Evolutionary conservation across 2,329 filamentous ascomycete genomes (phyloP), one percentile per base, ranked within the genome.

Genomic region (Lasiodiplodia sp.): DNA sequence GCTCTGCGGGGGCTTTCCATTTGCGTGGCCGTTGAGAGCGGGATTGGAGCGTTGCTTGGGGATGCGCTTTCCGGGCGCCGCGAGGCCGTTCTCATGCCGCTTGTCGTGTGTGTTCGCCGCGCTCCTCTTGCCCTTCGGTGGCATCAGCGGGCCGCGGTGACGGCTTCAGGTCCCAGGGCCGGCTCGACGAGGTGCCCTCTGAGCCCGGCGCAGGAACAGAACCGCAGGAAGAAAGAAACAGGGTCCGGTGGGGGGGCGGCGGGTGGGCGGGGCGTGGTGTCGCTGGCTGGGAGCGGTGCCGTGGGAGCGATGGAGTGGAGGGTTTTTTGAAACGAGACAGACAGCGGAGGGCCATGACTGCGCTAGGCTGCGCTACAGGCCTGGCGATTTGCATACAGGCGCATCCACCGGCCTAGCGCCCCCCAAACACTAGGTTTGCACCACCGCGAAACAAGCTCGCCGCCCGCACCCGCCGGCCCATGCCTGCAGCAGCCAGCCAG

Each of bases 81-180:
- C 91, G 80, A 93, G 86, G 78, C 93, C 93, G 90, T 92, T 94
- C 83, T 97, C 94, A 83, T 96, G 91, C 81, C 91, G 89, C 74
- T 81, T 83, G 79, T 83, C 81, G 76, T 82, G 82, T 78, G 80
- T 78, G 77, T 82, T 81, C 77, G 82, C 78, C 73, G 75, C 74
- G 78, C 79, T 79, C 75, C 76, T 78, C 76, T 81, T 82, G 75
- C 75, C 76, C 78, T 81, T 83, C 73, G 81, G 79, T 81, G 83
- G 83, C 83, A 85, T 85, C 76, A 81, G 78, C 74, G 72, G 70
- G 71, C 71, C 74, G 73, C 72, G 71, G 60, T 70, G 71, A 74
- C 72, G 73, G 73, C 77, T 72, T 75, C 67, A 76, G 72, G 77
- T 75, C 74, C 77, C 77, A 77, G 73, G 73, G 73, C 72, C 74